A percentile compares a stretch with the other conserved stretches of the same genome.
These are phyloP conservation scores for Eudorina sp. DNA, from an alignment of 139 green algal species.

Conservation along the genomic window DNA sequence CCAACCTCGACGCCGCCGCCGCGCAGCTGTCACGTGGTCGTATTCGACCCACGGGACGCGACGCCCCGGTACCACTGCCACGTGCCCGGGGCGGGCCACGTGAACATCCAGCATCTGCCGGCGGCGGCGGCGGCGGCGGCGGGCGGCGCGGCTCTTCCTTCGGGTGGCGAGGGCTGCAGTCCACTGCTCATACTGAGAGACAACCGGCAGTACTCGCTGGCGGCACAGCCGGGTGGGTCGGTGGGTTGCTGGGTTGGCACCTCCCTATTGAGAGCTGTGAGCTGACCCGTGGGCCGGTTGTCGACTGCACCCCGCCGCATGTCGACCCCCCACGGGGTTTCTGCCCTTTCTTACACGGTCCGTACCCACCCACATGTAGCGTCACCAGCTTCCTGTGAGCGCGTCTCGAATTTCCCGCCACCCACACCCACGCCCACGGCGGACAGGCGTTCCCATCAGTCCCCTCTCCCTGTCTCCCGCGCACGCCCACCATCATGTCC, in stretches of 20 bases:
- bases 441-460: not conserved
- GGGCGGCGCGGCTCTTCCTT: not conserved
- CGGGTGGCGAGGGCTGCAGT: slow-evolving; percentile 17
- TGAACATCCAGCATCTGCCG: slow-evolving; percentile 47
- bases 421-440: not conserved
- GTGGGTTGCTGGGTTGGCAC: not conserved
- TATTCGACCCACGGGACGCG: slow-evolving; percentile 55
- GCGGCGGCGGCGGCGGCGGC: slow-evolving; percentile 3
- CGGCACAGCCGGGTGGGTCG: slow-evolving; percentile 1
- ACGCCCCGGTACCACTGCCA: slow-evolving; percentile 43
- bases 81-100: slow-evolving; percentile 23
- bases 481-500: not conserved
- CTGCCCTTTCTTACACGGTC: not conserved
- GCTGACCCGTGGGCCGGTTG: too few relatives aligned
- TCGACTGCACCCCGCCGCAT: not conserved
- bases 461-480: not conserved
- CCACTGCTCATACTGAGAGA: slow-evolving; percentile 71
- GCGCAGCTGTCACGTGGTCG: slow-evolving; percentile 53
- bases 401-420: not conserved
- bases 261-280: too few relatives aligned
- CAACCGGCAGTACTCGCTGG: slow-evolving; percentile 55
- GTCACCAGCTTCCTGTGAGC: too few relatives aligned
- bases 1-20: not conserved
- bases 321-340: not conserved
- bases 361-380: too few relatives aligned